Conservation (phyloP, 768 basidiomycete species). For the Macrocybe gigantea region DNA sequence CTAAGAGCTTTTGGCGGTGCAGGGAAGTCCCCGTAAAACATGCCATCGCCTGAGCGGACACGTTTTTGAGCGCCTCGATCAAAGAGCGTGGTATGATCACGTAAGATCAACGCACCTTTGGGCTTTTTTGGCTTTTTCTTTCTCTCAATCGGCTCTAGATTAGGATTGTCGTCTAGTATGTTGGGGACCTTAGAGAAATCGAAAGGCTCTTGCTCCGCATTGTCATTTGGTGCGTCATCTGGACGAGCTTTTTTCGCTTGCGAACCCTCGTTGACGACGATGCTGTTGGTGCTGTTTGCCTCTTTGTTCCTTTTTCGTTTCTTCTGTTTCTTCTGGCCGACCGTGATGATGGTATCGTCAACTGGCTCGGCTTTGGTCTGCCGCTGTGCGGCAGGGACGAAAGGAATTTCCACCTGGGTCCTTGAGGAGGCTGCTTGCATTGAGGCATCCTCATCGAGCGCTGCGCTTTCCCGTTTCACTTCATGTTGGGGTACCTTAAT, state of each 20-base stretch:
- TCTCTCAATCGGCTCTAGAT: constrained; percentile 39
- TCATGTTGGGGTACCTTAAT: too few relatives aligned
- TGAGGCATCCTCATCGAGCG: constrained; percentile 8
- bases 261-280: background rate
- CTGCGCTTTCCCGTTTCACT: background rate
- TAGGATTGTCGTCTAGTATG: constrained; percentile 56
- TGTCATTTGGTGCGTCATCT: background rate
- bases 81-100: background rate
- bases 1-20: constrained; percentile 60
- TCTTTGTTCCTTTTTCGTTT: constrained; percentile 43
- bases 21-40: constrained; percentile 53
- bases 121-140: constrained; percentile 37
- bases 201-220: constrained; percentile 40
- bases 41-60: constrained; percentile 26
- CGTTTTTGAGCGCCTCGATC: constrained; percentile 2
- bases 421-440: constrained; percentile 16
- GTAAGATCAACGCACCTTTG: constrained; percentile 11
- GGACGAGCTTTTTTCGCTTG: constrained; percentile 26
- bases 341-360: constrained; percentile 67
- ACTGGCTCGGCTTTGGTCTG: constrained; percentile 19
- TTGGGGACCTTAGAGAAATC: constrained; percentile 69
- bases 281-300: background rate
- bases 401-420: constrained; percentile 69
- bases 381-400: constrained; percentile 64
- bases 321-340: constrained; percentile 59